Conservation (phyloP, 31 red algal genomes). For the Endocladia muricata region DNA sequence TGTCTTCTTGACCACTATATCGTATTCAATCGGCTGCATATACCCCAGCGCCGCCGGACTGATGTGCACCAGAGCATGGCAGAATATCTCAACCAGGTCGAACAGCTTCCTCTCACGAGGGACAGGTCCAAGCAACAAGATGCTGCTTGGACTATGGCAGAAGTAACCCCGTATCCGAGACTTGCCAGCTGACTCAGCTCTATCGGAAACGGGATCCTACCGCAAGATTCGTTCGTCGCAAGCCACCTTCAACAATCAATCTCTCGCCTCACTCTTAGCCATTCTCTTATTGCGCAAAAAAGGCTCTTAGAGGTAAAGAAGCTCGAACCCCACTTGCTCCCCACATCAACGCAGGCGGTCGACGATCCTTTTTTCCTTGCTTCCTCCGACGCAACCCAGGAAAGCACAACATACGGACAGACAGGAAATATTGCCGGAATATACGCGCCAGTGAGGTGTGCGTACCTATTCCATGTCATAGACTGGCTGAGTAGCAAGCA, state of each 20-base stretch:
- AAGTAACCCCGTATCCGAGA: neutral
- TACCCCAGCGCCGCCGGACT: neutral
- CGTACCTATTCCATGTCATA: constrained; percentile 10
- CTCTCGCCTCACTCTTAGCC: neutral
- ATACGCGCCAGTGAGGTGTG: constrained; percentile 8
- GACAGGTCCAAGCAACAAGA: neutral
- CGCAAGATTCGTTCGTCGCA: constrained; percentile 8
- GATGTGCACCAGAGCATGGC: constrained; percentile 1
- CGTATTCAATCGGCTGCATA: constrained; percentile 13
- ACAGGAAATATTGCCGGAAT: constrained; percentile 30
- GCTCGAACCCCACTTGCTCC: neutral
- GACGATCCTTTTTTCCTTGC: neutral
- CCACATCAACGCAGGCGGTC: neutral
- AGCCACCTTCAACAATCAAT: constrained; percentile 20
- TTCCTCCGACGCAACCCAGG: constrained; percentile 42
- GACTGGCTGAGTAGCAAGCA: constrained; percentile 46
- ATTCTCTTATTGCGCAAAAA: constrained; percentile 19
- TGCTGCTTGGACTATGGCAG: neutral
- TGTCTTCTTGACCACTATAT: neutral
- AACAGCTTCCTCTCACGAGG: neutral
- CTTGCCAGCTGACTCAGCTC: constrained; percentile 18
- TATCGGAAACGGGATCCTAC: constrained; percentile 8
- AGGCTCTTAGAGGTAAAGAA: constrained; percentile 10
- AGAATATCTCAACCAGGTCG: constrained; percentile 6
- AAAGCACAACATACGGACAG: constrained; percentile 31